phyloP scores from a whole-genome alignment of 495 filamentous ascomycete genomes.

The Neurospora hispaniola region DNA sequence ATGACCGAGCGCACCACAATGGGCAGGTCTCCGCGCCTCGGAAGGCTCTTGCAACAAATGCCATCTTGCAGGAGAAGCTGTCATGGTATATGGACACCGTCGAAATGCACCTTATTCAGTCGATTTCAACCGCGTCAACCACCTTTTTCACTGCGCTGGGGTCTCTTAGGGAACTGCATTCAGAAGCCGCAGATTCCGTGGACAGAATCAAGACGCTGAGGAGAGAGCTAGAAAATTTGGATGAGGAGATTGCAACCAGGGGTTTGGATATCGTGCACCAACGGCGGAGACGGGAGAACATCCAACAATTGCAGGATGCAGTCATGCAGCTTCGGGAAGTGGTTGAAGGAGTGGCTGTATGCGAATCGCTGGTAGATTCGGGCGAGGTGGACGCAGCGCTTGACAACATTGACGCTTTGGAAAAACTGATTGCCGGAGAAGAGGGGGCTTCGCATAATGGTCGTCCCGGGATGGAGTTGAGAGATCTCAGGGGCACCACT shows the following conservation, averaged over 20 bases:
- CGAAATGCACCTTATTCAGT: slow-evolving; percentile 92
- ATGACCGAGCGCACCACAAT: slow-evolving; percentile 49
- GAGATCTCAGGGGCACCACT: slow-evolving; percentile 67
- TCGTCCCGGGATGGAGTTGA: slow-evolving; percentile 23
- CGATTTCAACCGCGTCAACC: slow-evolving; percentile 86
- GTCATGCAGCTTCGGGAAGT: slow-evolving; percentile 74
- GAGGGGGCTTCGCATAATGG: slow-evolving; percentile 20
- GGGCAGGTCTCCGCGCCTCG: slow-evolving; percentile 55
- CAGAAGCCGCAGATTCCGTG: slow-evolving; percentile 87
- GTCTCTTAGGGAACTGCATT: slow-evolving; percentile 79
- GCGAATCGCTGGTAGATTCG: slow-evolving; percentile 70
- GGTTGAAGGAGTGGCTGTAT: slow-evolving; percentile 61
- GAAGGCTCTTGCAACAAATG: slow-evolving; percentile 90
- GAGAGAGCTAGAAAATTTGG: slow-evolving; percentile 66
- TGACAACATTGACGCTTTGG: slow-evolving; percentile 61
- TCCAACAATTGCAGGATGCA: slow-evolving; percentile 70
- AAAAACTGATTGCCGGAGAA: slow-evolving; percentile 67
- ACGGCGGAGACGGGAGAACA: slow-evolving; percentile 70
- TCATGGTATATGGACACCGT: slow-evolving; percentile 99
- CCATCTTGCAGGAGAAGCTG: slow-evolving; percentile 96
- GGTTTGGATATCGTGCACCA: slow-evolving; percentile 81
- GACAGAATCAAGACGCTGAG: slow-evolving; percentile 72
- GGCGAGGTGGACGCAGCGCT: slow-evolving; percentile 74
- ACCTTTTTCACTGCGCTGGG: slow-evolving; percentile 96
- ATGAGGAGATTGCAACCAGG: slow-evolving; percentile 76